phyloP scores from a whole-genome alignment of 2,329 filamentous ascomycete species.

The Triangularia verruculosa region DNA sequence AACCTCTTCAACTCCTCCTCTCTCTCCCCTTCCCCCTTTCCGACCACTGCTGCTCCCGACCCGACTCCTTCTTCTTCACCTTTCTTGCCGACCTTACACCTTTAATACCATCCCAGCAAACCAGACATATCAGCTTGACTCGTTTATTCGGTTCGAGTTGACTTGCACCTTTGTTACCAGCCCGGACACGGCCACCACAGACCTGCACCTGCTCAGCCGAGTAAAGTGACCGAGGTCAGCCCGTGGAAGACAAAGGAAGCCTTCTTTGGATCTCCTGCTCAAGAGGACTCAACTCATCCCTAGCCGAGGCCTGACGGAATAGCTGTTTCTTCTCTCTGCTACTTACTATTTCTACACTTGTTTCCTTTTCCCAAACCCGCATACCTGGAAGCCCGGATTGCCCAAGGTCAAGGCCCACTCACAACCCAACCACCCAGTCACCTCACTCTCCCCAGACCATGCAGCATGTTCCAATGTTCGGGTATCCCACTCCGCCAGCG shows the following conservation, averaged over 20 bases:
- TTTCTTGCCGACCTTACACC: conserved; percentile 7
- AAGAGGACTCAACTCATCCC: conserved; percentile 24
- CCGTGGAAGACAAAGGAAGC: conserved; percentile 24
- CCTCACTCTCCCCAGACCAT: conserved; percentile 31
- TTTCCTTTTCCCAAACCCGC: conserved; percentile 4
- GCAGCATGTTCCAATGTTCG: conserved; percentile 57
- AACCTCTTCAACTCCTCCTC: conserved; percentile 3
- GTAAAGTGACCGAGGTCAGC: conserved; percentile 24
- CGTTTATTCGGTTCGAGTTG: conserved; percentile 49
- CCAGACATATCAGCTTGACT: conserved; percentile 40
- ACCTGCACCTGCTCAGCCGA: conserved; percentile 10
- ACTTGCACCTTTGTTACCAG: conserved; percentile 22
- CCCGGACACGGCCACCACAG: conserved; percentile 16
- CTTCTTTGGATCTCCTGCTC: conserved; percentile 23
- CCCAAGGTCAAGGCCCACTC: conserved; percentile 14
- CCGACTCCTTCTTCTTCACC: conserved; percentile 17
- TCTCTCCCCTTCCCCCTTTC: background rate
- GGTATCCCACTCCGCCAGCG: conserved; percentile 57
- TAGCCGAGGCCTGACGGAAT: conserved; percentile 23
- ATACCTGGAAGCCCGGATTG: conserved; percentile 10
- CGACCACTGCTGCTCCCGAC: conserved; percentile 15
- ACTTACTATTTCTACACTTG: conserved; percentile 27
- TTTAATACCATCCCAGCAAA: conserved; percentile 9
- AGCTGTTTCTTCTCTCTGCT: conserved; percentile 28
- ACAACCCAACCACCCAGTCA: conserved; percentile 16